Evolutionary conservation across 805 yeast species (phyloP), one percentile per base, ranked within the genome.

Genomic region (Metschnikowia noctiluminum): DNA sequence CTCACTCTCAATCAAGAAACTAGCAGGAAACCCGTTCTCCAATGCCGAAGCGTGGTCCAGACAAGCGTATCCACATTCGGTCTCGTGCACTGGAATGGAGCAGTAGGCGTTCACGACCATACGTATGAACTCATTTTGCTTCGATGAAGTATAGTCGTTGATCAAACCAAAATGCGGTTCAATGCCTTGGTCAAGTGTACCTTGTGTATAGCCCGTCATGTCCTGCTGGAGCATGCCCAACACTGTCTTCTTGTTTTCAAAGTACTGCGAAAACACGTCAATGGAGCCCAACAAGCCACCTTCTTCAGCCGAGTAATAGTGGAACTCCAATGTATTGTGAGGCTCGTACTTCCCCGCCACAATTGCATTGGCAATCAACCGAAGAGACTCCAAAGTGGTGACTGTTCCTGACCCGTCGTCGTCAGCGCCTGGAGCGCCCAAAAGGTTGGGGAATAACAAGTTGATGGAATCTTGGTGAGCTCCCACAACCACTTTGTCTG

Each of bases 241-340:
- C 21, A 92, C 89, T 7, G 76, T 70, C 30, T 71, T 69, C n/a
- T 71, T 59, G 14, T 62, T 57, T 10, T 69, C 62, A n/a, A 58
- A 53, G 61, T 87, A 87, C 27, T 69, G 64, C 9, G 78, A 66
- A 64, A 87, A 88, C 10, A 92, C 79, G 52, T 87, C 96, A 54
- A 81, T 76, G 5, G 96, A 89, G 1, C 98, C 98, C 45, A 88
- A 71, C 48, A 89, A 70, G 0, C 97, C 97, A 51, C 89, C 90
- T 74, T 92, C 98, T 70, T 92, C 98, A 1, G 96, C 98, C 28
- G 96, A 81, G 70, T 89, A 92, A 76, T 89, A 92, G 68, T 92
- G 98, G 71, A 92, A 91, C 64, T 92, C 96, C 15, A 92, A 67
- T 0, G 96, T 81, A 66, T 89, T 88, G 38, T 77, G 68, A 12